Base-by-base conservation (phyloP, 176 grass and related monocot genomes). In the Triticum monococcum region DNA sequence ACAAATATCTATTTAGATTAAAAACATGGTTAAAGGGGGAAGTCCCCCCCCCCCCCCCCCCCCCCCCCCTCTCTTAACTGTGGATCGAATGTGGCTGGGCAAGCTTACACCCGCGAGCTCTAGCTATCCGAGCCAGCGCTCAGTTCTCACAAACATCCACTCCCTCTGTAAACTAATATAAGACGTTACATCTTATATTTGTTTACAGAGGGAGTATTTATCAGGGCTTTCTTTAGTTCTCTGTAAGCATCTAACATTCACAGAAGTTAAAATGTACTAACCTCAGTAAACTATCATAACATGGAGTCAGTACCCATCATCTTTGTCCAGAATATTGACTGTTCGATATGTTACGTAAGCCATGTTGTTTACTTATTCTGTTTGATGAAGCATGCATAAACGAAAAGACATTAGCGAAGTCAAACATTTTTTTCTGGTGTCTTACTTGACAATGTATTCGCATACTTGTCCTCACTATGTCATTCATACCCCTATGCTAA, bases 361-460 rank as follows among this genome's bases (percentile, higher is more conserved):
- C 23, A 38, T 60, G 23, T 41, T 5, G 63, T 37, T 79, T n/a
- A 79, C 17, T 50, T 71, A 14, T 45, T 83, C 3, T 61, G 18
- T 77, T 54, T 60, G 66, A 31, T 71, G 63, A 62, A 86, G 57
- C 38, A 0, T 78, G 54, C 52, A 50, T 75, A 64, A 46, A 84
- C 3, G 56, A 84, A 83, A 64, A 11, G 24, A 43, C 50, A 75
- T 74, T 8, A 62, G 30, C 37, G 5, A 23, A 17, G 50, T 10
- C 73, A 78, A 79, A 12, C 13, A 0, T 37, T 59, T 22, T 54
- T 54, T 75, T 22, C 41, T 60, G 40, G 18, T 85, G 18, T 35
- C 69, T 74, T 46, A 62, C 17, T 12, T 23, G 77, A 64, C 57
- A 60, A 12, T 60, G 28, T n/a, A 79, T 64, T 64, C 78, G 24